Conservation (phyloP, 2,329 filamentous ascomycete genomes). For the Verticillium dahliae region DNA sequence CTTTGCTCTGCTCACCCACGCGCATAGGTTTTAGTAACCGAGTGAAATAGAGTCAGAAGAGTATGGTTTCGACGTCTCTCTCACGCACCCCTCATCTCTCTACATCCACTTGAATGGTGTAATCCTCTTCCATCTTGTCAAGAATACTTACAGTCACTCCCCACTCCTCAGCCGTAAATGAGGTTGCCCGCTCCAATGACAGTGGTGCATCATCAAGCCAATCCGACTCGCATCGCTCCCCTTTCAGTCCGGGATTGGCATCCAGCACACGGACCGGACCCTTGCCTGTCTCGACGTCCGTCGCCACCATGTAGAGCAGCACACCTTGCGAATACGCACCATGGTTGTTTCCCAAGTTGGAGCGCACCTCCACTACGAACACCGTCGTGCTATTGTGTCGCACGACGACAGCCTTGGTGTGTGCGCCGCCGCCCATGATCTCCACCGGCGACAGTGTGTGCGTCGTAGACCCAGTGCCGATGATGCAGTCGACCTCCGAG, state of each 20-base stretch:
- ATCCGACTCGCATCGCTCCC: constrained; percentile 19
- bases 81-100: too few relatives aligned
- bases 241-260: constrained; percentile 16
- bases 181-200: neutral
- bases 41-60: too few relatives aligned
- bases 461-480: constrained; percentile 14
- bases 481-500: constrained; percentile 23
- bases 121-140: constrained; percentile 1
- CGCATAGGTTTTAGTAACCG: too few relatives aligned
- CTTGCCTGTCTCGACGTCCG: constrained; percentile 16
- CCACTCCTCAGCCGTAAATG: neutral
- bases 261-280: constrained; percentile 25
- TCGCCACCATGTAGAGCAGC: constrained; percentile 27
- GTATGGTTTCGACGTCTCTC: too few relatives aligned
- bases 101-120: constrained; percentile 1
- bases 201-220: constrained; percentile 25
- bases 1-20: too few relatives aligned
- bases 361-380: constrained; percentile 25
- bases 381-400: constrained; percentile 14
- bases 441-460: constrained; percentile 19
- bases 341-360: constrained; percentile 15
- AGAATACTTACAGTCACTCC: constrained; percentile 1
- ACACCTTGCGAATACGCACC: constrained; percentile 23
- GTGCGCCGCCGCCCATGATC: constrained; percentile 7
- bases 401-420: constrained; percentile 20